A percentile compares a stretch with the other conserved stretches of the same genome.
Conservation (phyloP, 2,329 filamentous ascomycete species). For the Fusarium bulbicola region DNA sequence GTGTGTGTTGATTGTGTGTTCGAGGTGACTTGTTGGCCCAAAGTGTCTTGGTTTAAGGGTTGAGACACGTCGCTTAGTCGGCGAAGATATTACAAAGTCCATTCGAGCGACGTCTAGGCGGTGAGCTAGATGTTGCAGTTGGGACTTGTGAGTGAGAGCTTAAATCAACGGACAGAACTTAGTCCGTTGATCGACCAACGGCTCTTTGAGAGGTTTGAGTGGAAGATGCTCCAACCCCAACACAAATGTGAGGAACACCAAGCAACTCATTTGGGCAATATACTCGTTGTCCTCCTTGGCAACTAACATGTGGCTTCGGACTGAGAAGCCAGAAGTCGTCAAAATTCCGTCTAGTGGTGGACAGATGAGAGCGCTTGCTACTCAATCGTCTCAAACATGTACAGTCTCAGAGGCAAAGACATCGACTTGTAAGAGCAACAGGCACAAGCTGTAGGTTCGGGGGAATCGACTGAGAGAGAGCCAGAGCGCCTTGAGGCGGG, state of each 20-base stretch:
- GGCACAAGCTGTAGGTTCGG: fast-evolving
- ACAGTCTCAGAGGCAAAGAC: not conserved
- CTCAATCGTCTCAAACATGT: not conserved
- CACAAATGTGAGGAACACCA: fast-evolving
- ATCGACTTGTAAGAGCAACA: not conserved
- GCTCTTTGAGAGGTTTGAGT: not conserved
- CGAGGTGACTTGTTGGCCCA: not conserved
- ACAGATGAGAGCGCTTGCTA: not conserved
- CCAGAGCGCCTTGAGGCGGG: not conserved
- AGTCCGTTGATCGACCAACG: not conserved
- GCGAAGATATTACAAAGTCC: not conserved
- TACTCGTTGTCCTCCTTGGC: not conserved
- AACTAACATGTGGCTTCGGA: not conserved
- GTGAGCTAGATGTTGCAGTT: too few species aligned
- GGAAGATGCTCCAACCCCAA: not conserved
- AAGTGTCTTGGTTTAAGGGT: not conserved
- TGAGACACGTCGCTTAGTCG: not conserved
- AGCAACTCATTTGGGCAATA: not conserved
- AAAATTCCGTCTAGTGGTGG: not conserved
- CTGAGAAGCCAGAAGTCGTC: not conserved
- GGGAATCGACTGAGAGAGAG: not conserved
- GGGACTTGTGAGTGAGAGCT: too few species aligned
- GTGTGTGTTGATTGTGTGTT: not conserved
- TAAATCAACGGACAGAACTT: too few species aligned
- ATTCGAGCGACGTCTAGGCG: too few species aligned